phyloP scores from a whole-genome alignment of 345 rosid species.

The Toxicodendron radicans region DNA sequence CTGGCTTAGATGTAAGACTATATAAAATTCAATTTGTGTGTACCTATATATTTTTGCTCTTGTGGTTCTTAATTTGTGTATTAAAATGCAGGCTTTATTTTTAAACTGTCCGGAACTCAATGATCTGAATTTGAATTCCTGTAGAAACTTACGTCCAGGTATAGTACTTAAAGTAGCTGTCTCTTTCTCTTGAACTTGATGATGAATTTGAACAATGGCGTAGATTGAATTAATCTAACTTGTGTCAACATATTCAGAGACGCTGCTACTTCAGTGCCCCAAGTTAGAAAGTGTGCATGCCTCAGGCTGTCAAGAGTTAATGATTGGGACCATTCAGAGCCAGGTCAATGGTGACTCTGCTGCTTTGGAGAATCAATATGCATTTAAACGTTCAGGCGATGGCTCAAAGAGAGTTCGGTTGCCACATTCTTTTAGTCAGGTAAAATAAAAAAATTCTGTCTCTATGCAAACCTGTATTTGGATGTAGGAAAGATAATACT shows the following conservation, averaged over 20 bases:
- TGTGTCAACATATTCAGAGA: constrained; percentile 38
- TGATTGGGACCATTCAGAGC: constrained; percentile 58
- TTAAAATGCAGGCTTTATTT: constrained; percentile 74
- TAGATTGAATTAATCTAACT: background rate
- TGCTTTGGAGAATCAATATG: constrained; percentile 54
- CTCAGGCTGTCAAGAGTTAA: constrained; percentile 66
- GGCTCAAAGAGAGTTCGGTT: constrained; percentile 84
- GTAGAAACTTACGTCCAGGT: constrained; percentile 81
- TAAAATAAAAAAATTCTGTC: constrained; percentile 15
- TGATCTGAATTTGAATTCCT: constrained; percentile 83
- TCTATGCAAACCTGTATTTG: constrained; percentile 1
- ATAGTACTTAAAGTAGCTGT: constrained; percentile 9
- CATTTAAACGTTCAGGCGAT: constrained; percentile 77
- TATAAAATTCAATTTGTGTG: background rate
- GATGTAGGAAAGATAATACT: background rate
- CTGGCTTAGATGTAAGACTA: constrained; percentile 83
- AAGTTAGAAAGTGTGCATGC: constrained; percentile 76
- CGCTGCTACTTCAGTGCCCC: constrained; percentile 88
- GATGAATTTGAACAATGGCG: constrained; percentile 4
- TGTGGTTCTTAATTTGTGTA: constrained; percentile 27
- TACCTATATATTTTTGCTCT: constrained; percentile 9
- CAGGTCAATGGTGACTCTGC: constrained; percentile 56
- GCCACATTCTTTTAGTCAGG: constrained; percentile 61
- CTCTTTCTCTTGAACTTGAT: background rate
- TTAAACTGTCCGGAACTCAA: constrained; percentile 84